Percentiles rank a stretch among this genome's conserved stretches.
phyloP scores from a whole-genome alignment of 192 early-diverging fungal genomes.

The Gonapodya sp. region DNA sequence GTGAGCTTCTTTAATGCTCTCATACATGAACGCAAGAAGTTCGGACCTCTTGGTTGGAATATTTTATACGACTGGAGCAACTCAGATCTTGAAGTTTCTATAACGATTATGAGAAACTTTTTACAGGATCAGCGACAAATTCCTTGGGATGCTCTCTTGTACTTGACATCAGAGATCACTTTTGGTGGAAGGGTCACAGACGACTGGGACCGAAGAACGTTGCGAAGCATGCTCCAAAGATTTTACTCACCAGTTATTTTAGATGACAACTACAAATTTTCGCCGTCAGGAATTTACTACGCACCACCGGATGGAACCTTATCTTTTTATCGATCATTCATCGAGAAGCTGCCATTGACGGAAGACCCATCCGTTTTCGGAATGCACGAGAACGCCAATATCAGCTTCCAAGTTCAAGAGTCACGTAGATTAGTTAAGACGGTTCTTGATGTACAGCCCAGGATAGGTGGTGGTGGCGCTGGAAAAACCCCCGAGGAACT shows the following conservation, averaged over 20 bases:
- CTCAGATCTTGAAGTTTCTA: conserved; percentile 28
- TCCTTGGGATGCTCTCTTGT: conserved; percentile 48
- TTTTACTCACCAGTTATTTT: conserved; percentile 41
- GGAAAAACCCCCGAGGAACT: conserved; percentile 39
- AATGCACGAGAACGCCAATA: conserved; percentile 59
- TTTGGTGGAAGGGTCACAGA: conserved; percentile 58
- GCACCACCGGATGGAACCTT: conserved; percentile 47
- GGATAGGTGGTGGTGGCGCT: conserved; percentile 22
- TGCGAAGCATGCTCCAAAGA: conserved; percentile 36
- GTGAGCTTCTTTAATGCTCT: conserved; percentile 56
- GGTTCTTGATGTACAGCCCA: conserved; percentile 48
- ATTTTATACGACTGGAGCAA: conserved; percentile 51
- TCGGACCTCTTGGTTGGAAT: conserved; percentile 46
- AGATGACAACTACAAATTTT: conserved; percentile 39
- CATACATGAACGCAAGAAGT: conserved; percentile 54
- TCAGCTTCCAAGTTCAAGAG: conserved; percentile 54
- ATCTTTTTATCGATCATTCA: conserved; percentile 30
- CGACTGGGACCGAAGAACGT: conserved; percentile 48
- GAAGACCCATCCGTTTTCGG: conserved; percentile 56
- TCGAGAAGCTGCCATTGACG: conserved; percentile 42
- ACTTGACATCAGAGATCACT: conserved; percentile 39
- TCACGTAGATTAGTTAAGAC: conserved; percentile 38
- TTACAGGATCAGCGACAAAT: conserved; percentile 34
- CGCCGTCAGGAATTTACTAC: conserved; percentile 40
- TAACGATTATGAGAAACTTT: conserved; percentile 18